Percentiles rank a stretch among this genome's conserved stretches.
phyloP scores from a whole-genome alignment of 2,329 filamentous ascomycete genomes.

The Alternaria gansuensis region DNA sequence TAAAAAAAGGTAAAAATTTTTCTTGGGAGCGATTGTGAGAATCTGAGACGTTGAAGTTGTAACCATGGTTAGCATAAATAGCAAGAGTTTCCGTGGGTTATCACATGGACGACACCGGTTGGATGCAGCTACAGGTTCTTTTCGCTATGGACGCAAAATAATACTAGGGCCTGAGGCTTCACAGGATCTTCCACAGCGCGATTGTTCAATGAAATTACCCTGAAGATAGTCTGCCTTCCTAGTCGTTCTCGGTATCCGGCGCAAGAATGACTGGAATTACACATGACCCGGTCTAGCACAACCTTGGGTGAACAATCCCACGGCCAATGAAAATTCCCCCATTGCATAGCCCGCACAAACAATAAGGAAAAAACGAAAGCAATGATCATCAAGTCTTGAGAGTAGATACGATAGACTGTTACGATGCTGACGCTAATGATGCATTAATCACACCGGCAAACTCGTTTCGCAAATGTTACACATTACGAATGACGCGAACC shows the following conservation, averaged over 20 bases:
- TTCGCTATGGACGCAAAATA: neutral
- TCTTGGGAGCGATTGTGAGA: neutral
- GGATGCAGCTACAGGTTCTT: neutral
- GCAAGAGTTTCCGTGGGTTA: neutral
- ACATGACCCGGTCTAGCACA: neutral
- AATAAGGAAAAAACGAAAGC: neutral
- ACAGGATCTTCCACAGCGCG: neutral
- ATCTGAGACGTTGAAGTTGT: neutral
- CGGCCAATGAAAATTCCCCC: neutral
- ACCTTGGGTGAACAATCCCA: neutral
- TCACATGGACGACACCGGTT: neutral
- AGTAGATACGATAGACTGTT: neutral
- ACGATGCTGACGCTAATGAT: neutral
- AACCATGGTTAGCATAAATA: neutral
- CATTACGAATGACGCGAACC: neutral
- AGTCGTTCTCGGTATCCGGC: too few species aligned
- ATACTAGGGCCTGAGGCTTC: neutral
- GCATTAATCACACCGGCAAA: neutral
- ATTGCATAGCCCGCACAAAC: neutral
- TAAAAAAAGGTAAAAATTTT: too few species aligned
- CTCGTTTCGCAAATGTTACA: neutral
- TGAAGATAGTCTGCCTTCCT: neutral
- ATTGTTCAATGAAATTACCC: neutral
- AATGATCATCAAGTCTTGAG: neutral
- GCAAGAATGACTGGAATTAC: neutral